Base-by-base conservation (phyloP, 2,329 filamentous ascomycete genomes). In the Trichoderma sp. region DNA sequence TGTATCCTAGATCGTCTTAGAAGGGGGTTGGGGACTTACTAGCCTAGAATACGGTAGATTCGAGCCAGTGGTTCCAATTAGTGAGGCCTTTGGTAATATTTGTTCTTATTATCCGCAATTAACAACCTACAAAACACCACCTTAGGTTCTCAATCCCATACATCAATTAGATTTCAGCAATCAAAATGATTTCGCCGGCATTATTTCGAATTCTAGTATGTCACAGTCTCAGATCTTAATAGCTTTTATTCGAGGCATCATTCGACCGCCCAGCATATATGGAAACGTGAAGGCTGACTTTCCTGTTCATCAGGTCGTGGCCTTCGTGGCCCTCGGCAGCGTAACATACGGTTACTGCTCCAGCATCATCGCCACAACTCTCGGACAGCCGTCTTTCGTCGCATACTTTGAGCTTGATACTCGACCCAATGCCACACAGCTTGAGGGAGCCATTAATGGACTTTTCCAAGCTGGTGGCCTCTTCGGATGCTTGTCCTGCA, bases 361-460 rank as follows among this genome's bases (percentile, higher is more conserved):
- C 37, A 59, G 57, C 42, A 63, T 63, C 48, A 52, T 63, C 22
- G 59, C 59, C 42, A 50, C 59, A 7, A 52, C 48, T 6, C 59
- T 63, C 7, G 59, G 59, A 10, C 59, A 50, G 19, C 42, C 42
- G 4, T 63, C 59, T 1, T 63, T 63, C 8, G 35, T 63, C 37
- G 48, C 42, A 2, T 63, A 63, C 48, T 63, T 63, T 27, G 19
- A 37, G 1, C 42, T 63, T 29, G 48, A 63, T 35, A 52, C 57
- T 13, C 57, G 57, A 7, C 27, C 59, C 10, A 63, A 63, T 37
- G 48, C 59, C 42, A 50, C 59, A 48, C 59, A 52, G 42, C 59
- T 63, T 9, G 22, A 32, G 2, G 59, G 59, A 10, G 59, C 59
- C 48, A 63, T 63, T 42, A 63, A 63, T 52, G 59, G 59, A 37